Conservation (phyloP, 345 rosid species). For the Eucalyptus sideroxylon region DNA sequence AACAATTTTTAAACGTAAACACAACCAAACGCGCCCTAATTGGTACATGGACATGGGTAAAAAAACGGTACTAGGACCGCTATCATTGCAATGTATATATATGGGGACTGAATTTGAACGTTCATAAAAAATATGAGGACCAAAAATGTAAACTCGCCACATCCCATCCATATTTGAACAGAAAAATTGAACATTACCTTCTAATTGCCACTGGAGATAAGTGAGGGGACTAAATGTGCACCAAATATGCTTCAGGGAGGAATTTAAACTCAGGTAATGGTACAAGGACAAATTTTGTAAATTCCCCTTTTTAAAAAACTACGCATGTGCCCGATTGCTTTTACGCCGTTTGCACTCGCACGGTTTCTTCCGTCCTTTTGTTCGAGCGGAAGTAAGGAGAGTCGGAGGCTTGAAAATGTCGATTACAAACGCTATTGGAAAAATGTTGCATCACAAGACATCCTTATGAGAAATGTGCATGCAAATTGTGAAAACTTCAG, state of each 20-base stretch:
- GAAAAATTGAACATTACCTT: not conserved
- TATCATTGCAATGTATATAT: not conserved
- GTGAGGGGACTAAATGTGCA: not conserved
- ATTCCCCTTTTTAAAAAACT: not conserved
- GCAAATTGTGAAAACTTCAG: not conserved
- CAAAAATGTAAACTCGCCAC: not conserved
- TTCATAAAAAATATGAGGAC: not conserved
- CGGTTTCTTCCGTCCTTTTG: not conserved
- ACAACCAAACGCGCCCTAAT: no score
- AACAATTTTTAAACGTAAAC: no score
- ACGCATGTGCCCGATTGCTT: not conserved
- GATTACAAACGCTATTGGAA: not conserved
- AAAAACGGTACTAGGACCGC: not conserved
- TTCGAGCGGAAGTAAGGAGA: not conserved
- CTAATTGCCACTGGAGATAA: not conserved
- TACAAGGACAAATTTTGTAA: not conserved
- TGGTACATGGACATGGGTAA: not conserved
- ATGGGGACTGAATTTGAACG: not conserved
- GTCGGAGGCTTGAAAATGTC: not conserved
- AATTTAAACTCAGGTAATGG: not conserved
- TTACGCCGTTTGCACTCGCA: not conserved
- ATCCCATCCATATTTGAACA: not conserved
- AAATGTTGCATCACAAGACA: not conserved
- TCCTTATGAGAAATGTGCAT: not conserved
- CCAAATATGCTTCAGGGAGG: not conserved